A percentile compares a stretch with the other conserved stretches of the same genome.
Conservation (phyloP, 1,284 basidiomycete species). For the Phellopilus nigrolimitatus region DNA sequence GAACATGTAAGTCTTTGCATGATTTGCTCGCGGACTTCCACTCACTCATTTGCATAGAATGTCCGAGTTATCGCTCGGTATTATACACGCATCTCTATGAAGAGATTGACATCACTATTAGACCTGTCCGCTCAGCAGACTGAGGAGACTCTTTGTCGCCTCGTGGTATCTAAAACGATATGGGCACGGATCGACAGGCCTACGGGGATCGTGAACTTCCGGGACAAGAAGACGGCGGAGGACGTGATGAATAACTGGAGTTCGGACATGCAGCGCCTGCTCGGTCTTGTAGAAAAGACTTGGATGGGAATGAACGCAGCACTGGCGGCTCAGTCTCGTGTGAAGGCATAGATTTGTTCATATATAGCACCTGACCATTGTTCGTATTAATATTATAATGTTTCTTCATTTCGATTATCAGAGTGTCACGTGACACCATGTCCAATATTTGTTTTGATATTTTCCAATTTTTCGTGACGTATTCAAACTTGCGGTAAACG, state of each 20-base stretch:
- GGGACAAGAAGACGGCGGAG: conserved; percentile 71
- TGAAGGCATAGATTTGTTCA: conserved; percentile 39
- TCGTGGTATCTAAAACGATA: conserved; percentile 89
- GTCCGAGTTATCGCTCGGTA: conserved; percentile 93
- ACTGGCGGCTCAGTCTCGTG: conserved; percentile 69
- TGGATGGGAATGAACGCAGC: conserved; percentile 90
- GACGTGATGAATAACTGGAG: conserved; percentile 97
- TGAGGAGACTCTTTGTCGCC: conserved; percentile 81
- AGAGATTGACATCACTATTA: conserved; percentile 81
- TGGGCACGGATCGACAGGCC: conserved; percentile 96
- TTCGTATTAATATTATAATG: conserved; percentile 3
- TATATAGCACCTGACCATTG: background rate
- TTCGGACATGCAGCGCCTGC: conserved; percentile 87
- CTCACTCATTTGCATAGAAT: conserved; percentile 54
- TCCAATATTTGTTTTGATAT: conserved; percentile 13
- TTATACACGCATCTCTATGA: conserved; percentile 89
- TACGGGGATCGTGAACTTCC: conserved; percentile 85
- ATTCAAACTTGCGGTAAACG: background rate
- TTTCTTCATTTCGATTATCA: background rate
- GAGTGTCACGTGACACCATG: conserved; percentile 8
- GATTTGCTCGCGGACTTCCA: conserved; percentile 7
- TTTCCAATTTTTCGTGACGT: background rate
- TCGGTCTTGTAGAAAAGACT: conserved; percentile 77
- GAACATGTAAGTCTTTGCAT: conserved; percentile 72
- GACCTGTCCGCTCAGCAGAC: conserved; percentile 81